Conservation (phyloP, 805 yeast genomes). For the Candida nanaspora region DNA sequence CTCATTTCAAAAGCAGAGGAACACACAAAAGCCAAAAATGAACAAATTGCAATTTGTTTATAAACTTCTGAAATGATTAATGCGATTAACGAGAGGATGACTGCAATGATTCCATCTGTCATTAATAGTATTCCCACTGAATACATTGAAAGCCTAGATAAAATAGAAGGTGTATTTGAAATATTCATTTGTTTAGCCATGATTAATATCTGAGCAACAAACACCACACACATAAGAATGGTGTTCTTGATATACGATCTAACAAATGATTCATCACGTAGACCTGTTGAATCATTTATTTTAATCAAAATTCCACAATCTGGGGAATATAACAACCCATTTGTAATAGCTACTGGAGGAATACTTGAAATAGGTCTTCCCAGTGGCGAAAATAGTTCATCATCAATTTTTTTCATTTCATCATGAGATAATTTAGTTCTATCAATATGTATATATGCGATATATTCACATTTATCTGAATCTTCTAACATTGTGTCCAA, state of each 20-base stretch:
- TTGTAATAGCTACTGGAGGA: slow-evolving; percentile 48
- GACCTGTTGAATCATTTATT: slow-evolving; percentile 38
- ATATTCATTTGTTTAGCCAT: slow-evolving; percentile 63
- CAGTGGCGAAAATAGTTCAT: slow-evolving; percentile 63
- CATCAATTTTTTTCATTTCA: slow-evolving; percentile 58
- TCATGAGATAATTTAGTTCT: slow-evolving; percentile 47
- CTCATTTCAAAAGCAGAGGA: slow-evolving; percentile 72
- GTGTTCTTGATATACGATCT: slow-evolving; percentile 31
- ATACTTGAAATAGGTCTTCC: slow-evolving; percentile 65
- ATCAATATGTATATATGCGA: slow-evolving; percentile 60
- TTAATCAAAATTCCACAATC: slow-evolving; percentile 68
- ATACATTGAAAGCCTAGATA: slow-evolving; percentile 66
- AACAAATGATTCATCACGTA: slow-evolving; percentile 43
- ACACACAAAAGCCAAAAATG: slow-evolving; percentile 61
- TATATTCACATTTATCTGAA: slow-evolving; percentile 55
- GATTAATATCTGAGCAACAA: slow-evolving; percentile 48
- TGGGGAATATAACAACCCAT: slow-evolving; percentile 73
- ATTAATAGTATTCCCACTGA: slow-evolving; percentile 56
- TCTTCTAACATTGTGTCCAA: slow-evolving; percentile 22
- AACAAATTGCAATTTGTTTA: slow-evolving; percentile 60
- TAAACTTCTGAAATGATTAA: slow-evolving; percentile 49
- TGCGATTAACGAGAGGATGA: slow-evolving; percentile 54
- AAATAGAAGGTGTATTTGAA: slow-evolving; percentile 72
- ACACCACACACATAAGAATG: slow-evolving; percentile 35
- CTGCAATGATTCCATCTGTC: slow-evolving; percentile 63